These are phyloP conservation scores for Colletotrichum eremochloae DNA, from an alignment of 2,329 filamentous ascomycete species.

Conservation along the genomic window DNA sequence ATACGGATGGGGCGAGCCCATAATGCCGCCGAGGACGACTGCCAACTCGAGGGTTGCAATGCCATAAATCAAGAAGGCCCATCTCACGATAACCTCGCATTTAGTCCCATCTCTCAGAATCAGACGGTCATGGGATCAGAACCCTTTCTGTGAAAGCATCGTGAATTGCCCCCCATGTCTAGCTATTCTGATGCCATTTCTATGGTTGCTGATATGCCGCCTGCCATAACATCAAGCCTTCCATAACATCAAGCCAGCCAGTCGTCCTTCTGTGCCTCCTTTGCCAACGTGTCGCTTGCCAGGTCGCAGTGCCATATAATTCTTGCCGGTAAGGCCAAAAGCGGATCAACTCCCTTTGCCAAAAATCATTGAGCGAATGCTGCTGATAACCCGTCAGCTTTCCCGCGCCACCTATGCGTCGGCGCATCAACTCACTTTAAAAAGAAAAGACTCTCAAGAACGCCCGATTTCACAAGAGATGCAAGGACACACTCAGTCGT, in stretches of 20 bases:
- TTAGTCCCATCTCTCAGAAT: too few species aligned
- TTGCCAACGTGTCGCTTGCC: not conserved
- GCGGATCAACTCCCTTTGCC: not conserved
- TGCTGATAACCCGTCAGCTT: not conserved
- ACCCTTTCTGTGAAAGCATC: not conserved
- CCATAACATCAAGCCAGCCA: not conserved
- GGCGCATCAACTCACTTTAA: not conserved
- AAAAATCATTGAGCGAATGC: not conserved
- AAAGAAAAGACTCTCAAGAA: not conserved
- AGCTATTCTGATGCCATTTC: not conserved
- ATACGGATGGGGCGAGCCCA: too few species aligned
- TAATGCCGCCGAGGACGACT: too few species aligned
- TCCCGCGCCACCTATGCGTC: accelerated
- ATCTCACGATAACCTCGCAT: not conserved
- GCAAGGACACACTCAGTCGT: not conserved
- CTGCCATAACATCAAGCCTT: not conserved
- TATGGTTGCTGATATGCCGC: not conserved
- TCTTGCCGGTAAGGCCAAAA: not conserved
- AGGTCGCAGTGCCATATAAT: not conserved
- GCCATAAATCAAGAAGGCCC: not conserved
- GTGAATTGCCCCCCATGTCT: not conserved
- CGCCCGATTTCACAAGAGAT: too few species aligned
- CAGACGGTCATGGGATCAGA: not conserved
- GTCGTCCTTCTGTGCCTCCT: not conserved
- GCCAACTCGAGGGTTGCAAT: too few species aligned